Base-by-base conservation (phyloP, 139 green algal species). In the Chlorella sp. region DNA sequence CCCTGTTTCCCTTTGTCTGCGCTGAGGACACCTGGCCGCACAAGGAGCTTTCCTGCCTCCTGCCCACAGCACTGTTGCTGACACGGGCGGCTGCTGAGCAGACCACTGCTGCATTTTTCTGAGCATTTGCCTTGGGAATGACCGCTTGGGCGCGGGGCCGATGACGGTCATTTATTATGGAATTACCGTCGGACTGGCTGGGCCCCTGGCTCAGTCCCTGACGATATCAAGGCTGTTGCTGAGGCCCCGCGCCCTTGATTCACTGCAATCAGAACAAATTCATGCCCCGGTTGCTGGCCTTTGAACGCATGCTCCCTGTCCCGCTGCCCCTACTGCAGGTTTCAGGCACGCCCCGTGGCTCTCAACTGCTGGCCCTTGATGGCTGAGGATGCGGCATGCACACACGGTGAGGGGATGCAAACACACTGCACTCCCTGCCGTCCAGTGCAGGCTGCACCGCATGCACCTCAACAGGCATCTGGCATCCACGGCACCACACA, bases 31-130 rank as follows among this genome's bases (percentile, higher is more conserved):
- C 48, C 75, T 38, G 40, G 67, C 75, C 75, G 51, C 36, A n/a
- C 48, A n/a, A 6, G 75, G 75, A 65, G 43, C n/a, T 16, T 81
- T 81, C 75, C 75, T 81, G 75, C 75, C 43, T 65, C 75, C 75
- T 62, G 38, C 22, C 3, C 26, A 0, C 73, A 60, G 73, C 40
- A 30, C 36, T n/a, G 26, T 69, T 34, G 43, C 75, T 81, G 75
- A 54, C 56, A 34, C 28, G 6, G 28, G 32, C 51, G 75, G 75
- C 75, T 64, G 75, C 48, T 48, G 75, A 81, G 75, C 75, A 81
- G 51, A 34, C 34, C 36, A 30, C 6, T n/a, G 34, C 34, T 69
- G 28, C 48, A 22, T 4, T 77, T 38, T 9, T 3, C 41, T 36
- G 70, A 41, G 38, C 7, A 38, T 30, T 30, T 78, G 38, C 3